phyloP scores from a whole-genome alignment of 2,329 filamentous ascomycete species.

The Cladosporium cucumerinum region DNA sequence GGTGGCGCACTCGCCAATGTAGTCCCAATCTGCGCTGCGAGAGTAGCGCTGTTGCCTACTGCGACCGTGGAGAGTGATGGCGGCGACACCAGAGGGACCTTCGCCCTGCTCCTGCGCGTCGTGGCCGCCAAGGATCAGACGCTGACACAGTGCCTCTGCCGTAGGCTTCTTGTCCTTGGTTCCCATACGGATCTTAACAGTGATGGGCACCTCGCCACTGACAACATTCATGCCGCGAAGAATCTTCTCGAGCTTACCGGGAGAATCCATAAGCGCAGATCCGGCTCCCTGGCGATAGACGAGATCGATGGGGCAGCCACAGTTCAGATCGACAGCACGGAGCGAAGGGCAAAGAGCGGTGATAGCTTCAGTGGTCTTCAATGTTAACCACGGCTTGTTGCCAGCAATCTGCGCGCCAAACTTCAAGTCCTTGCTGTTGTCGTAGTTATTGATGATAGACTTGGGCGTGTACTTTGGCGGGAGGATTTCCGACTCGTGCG shows the following conservation, averaged over 20 bases:
- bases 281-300: slow-evolving; percentile 85
- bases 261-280: slow-evolving; percentile 85
- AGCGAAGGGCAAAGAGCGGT: slow-evolving; percentile 74
- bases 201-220: slow-evolving; percentile 85
- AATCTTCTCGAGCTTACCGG: slow-evolving; percentile 87
- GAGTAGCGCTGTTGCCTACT: slow-evolving; percentile 94
- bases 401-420: slow-evolving; percentile 93
- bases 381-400: slow-evolving; percentile 84
- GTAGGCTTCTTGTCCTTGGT: slow-evolving; percentile 76
- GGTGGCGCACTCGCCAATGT: slow-evolving; percentile 85
- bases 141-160: slow-evolving; percentile 75
- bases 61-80: slow-evolving; percentile 92
- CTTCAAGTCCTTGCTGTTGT: slow-evolving; percentile 76
- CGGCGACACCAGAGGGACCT: slow-evolving; percentile 80
- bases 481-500: slow-evolving; percentile 75
- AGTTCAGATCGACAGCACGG: slow-evolving; percentile 91
- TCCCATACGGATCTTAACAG: slow-evolving; percentile 90
- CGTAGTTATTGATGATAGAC: slow-evolving; percentile 68
- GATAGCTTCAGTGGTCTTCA: slow-evolving; percentile 83
- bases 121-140: slow-evolving; percentile 73
- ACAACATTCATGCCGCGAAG: slow-evolving; percentile 94
- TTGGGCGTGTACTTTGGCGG: slow-evolving; percentile 65
- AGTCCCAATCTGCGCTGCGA: slow-evolving; percentile 86
- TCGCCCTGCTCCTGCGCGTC: slow-evolving; percentile 64
- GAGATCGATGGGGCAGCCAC: slow-evolving; percentile 93